phyloP scores from a whole-genome alignment of 73 alveolate species.

The Effrenium voratum region DNA sequence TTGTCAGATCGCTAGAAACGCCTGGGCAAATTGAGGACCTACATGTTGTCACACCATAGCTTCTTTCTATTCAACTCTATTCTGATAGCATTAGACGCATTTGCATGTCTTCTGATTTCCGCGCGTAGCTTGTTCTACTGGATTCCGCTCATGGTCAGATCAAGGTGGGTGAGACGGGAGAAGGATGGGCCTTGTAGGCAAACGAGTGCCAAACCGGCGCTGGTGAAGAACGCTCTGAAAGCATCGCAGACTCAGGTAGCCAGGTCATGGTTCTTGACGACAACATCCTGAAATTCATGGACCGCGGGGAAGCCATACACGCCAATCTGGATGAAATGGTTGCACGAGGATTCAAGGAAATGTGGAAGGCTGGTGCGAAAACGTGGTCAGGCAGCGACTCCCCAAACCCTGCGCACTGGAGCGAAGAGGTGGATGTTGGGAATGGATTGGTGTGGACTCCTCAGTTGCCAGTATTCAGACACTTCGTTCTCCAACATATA shows the following conservation, averaged over 20 bases:
- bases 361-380: conserved; percentile 20
- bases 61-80: no score
- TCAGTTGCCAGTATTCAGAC: background rate
- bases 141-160: no score
- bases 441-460: conserved; percentile 48
- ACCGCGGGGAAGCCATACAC: conserved; percentile 22
- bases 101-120: background rate
- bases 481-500: background rate
- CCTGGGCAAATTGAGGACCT: no score
- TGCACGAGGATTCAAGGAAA: background rate
- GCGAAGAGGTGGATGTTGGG: conserved; percentile 70
- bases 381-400: conserved; percentile 82
- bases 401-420: conserved; percentile 86
- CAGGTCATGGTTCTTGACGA: conserved; percentile 53
- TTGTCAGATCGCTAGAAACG: no score
- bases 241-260: conserved; percentile 18
- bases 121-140: background rate
- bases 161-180: no score
- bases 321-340: conserved; percentile 3
- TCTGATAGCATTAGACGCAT: background rate
- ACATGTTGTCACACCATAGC: no score
- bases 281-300: conserved; percentile 80
- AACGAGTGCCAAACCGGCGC: no score
- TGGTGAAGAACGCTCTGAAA: no score
- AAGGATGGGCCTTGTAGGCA: no score